Evolutionary conservation across 2,329 filamentous ascomycete species (phyloP), one percentile per base, ranked within the genome.

Genomic region (Fusarium drepaniforme): DNA sequence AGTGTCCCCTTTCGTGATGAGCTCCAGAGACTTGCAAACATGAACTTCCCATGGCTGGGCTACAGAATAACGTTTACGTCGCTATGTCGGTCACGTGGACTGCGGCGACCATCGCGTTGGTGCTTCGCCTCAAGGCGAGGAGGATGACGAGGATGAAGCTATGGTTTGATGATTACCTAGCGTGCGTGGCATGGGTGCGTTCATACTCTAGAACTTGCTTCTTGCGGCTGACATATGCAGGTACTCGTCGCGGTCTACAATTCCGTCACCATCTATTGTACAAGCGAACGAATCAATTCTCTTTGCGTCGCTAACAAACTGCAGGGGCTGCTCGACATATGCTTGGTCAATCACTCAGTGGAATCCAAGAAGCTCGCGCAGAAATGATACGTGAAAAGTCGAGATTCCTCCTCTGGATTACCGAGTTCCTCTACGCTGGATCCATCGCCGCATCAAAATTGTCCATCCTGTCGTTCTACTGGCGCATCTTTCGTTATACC

Each of bases 391-490:
- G 73, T 3, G 21, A 64, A 8, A 64, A 65, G 6, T 70, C 73
- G 1, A 51, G 76, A n/a, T 65, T 77, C 8, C 37, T 78, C 21
- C 53, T 75, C 18, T 76, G 68, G 70, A 64, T 74, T 13, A 46
- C 56, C 18, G 71, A 76, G 21, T 62, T 76, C 11, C 58, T 66
- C 61, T 82, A 82, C 57, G 74, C 77, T 0, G 78, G 70, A 6
- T 78, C 80, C 0, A 77, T 82, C 12, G 79, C 74, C 3, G 77
- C 75, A 1, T 75, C 75, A 12, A 82, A 82, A 53, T 30, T 81
- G 8, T 68, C 80, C 3, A 78, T 82, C 2, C 64, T 82, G 0
- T 74, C 63, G 12, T 78, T 82, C 6, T 82, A 82, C 72, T 81
- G 77, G 76, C 76, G 80, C 4, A 59, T 82, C 2, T 82, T 82